Evolutionary conservation across 345 rosid species (phyloP), one percentile per base, ranked within the genome.

Genomic region (Odontarrhena argentea): DNA sequence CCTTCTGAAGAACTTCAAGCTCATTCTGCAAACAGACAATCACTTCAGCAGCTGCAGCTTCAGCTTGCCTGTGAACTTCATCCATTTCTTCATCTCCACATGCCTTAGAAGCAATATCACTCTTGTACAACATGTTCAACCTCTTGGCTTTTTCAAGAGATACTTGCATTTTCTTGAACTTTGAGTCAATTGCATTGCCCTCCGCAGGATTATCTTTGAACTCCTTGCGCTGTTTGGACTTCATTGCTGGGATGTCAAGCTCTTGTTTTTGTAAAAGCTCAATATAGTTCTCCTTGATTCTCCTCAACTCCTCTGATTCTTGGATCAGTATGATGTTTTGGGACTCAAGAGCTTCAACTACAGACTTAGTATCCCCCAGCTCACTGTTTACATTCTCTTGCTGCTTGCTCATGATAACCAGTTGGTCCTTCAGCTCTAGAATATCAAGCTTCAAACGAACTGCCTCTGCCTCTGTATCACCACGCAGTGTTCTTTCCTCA

Each of bases 11-110:
- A 77, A 71, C 43, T 69, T 83, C 76, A 45, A 94, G 97, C 81
- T 87, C 98, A 77, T 88, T 88, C 84, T 90, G 92, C 89, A 90
- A 75, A 67, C 90, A 86, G 74, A 93, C 86, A 75, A 93, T 90
- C 70, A 87, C 96, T 85, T 91, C 95, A 3, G 84, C 97, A 63
- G 96, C 85, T 73, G 87, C 97, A 75, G 85, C 94, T 80, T 93
- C 98, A 63, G 77, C 96, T 81, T 93, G 96, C 68, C 70, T 79
- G 68, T 81, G 63, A 69, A 85, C 76, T 77, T 82, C 77, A 49
- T 86, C 86, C 87, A 70, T 82, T 74, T 91, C 93, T 76, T 79
- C 85, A 80, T 86, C 96, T 60, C 86, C 88, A 59, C 86, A 83
- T 40, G 73, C 84, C 82, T 82, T 84, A 56, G 70, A 82, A 61